Evolutionary conservation across 768 basidiomycete genomes (phyloP), one percentile per base, ranked within the genome.

Genomic region (Macrocybe gigantea): DNA sequence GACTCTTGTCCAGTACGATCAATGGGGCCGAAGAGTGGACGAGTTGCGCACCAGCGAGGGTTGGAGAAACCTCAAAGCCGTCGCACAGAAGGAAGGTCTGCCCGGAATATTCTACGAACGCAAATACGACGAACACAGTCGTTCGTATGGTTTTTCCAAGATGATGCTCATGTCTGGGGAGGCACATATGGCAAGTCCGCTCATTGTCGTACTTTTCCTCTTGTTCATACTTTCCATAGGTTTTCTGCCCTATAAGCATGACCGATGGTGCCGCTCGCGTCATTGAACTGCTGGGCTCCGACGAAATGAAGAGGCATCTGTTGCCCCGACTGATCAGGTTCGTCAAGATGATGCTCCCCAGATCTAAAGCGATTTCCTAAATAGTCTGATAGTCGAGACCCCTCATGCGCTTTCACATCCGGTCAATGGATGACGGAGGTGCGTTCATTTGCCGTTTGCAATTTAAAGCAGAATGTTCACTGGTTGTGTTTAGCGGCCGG

Each of bases 341-440:
- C 22, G 22, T 82, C 43, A 5, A 47, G 2, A 22, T 15, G 5
- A 22, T 34, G 5, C 36, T 38, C 38, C 41, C 13, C 42, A 7
- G 29, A 35, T 43, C 10, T 29, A 33, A 33, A 38, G 33, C 7
- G 12, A 12, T 36, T 39, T 5, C 44, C 46, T 48, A 39, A n/a
- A 31, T n/a, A 41, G 7, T 32, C 14, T 14, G 34, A 4, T 49
- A 86, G 85, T 57, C 83, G 81, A 5, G 76, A 89, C 57, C 78
- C 85, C 7, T 56, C 66, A 1, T 48, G 62, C 31, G 82, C 84
- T 0, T 89, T 80, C 51, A 86, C 82, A 5, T 78, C 85, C 7
- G 88, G 88, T 0, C 88, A 90, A 63, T 90, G 86, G 86, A 88
- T 87, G 87, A 88, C 87, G 3, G 85, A 88, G 67, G 85, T 75